A percentile compares a stretch with the other conserved stretches of the same genome.
Evolutionary conservation across 768 basidiomycete genomes (phyloP).

Genomic region (Cytidiella melzeri): DNA sequence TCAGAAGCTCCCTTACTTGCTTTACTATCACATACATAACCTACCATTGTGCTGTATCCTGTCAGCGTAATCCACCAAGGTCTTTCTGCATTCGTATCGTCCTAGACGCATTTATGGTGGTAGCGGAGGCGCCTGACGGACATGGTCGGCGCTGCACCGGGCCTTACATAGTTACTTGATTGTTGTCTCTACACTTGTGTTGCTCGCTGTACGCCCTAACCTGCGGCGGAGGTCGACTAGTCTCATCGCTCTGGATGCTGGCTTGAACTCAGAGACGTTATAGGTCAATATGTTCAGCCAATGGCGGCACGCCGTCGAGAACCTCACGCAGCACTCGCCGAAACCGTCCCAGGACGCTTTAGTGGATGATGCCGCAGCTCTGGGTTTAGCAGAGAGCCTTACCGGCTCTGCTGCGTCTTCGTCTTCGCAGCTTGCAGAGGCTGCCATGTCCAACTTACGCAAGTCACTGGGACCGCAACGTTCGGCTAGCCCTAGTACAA

Average conservation of each 20-base stretch:
- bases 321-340: constrained; percentile 36
- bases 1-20: too few species aligned
- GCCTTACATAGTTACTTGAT: too few species aligned
- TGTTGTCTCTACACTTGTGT: too few species aligned
- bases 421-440: constrained; percentile 56
- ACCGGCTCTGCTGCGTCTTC: constrained; percentile 30
- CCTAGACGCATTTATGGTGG: too few species aligned
- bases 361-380: constrained; percentile 19
- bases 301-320: constrained; percentile 69
- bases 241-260: too few species aligned
- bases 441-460: constrained; percentile 52
- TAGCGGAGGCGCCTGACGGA: too few species aligned
- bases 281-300: constrained; percentile 59
- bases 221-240: too few species aligned
- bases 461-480: constrained; percentile 57
- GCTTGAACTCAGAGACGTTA: too few species aligned
- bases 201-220: too few species aligned
- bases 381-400: constrained; percentile 18
- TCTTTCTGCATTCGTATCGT: background rate
- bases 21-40: too few species aligned
- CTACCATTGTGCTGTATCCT: too few species aligned
- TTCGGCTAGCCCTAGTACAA: constrained; percentile 33
- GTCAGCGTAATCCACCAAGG: background rate
- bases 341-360: constrained; percentile 27
- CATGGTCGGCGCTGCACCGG: too few species aligned